These are phyloP conservation scores for Pestalotiopsis sp. DNA, from an alignment of 2,329 filamentous ascomycete species.

Conservation along the genomic window DNA sequence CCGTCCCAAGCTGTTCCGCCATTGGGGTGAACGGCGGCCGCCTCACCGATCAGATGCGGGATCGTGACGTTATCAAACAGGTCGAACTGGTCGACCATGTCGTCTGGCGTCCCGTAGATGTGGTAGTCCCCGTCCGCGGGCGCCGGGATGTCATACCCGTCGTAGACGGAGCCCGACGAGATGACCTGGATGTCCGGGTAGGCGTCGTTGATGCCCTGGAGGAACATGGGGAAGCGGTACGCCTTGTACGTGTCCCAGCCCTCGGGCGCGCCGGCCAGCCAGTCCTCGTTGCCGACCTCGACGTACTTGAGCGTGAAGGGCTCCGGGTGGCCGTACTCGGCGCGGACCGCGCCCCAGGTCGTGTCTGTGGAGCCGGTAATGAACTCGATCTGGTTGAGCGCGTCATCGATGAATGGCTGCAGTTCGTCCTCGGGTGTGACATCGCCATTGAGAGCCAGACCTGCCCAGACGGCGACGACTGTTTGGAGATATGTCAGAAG, in stretches of 20 bases:
- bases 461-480: slow-evolving; percentile 61
- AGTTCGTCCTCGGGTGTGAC: slow-evolving; percentile 54
- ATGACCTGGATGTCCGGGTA: slow-evolving; percentile 63
- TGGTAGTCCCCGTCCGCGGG: slow-evolving; percentile 52
- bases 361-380: slow-evolving; percentile 55
- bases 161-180: slow-evolving; percentile 47
- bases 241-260: slow-evolving; percentile 53
- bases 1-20: slow-evolving; percentile 51
- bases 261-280: slow-evolving; percentile 51
- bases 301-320: slow-evolving; percentile 64
- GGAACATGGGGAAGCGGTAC: slow-evolving; percentile 61
- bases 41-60: slow-evolving; percentile 40
- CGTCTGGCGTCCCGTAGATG: slow-evolving; percentile 53
- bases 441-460: slow-evolving; percentile 56
- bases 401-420: slow-evolving; percentile 59
- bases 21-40: slow-evolving; percentile 54
- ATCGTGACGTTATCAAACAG: slow-evolving; percentile 52
- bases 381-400: slow-evolving; percentile 66
- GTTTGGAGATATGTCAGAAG: slow-evolving; percentile 3
- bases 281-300: slow-evolving; percentile 71
- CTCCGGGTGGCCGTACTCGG: slow-evolving; percentile 60
- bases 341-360: slow-evolving; percentile 59
- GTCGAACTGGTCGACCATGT: slow-evolving; percentile 50
- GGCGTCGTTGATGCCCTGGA: slow-evolving; percentile 57
- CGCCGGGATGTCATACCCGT: slow-evolving; percentile 44